Evolutionary conservation across 768 basidiomycete genomes (phyloP).

Genomic region (Mycena sanguinolenta): DNA sequence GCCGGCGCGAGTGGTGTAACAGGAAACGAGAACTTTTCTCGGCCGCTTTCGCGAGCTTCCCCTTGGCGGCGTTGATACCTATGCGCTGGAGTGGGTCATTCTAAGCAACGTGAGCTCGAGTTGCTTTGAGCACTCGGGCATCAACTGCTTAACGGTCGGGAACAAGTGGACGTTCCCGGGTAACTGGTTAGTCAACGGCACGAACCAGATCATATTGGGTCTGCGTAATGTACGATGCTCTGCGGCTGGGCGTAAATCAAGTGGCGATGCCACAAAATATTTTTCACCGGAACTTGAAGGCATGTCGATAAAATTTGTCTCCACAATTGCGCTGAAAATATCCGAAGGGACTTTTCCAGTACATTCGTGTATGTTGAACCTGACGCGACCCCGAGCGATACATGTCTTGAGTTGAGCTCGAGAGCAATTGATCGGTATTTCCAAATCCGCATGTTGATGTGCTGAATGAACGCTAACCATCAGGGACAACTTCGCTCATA

Average conservation of each 20-base stretch:
- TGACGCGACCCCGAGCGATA: too few relatives aligned
- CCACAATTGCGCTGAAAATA: too few relatives aligned
- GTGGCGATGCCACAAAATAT: not conserved
- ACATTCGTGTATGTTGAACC: not conserved
- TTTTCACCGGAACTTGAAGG: too few relatives aligned
- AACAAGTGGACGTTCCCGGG: constrained; percentile 21
- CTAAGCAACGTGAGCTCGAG: constrained; percentile 29
- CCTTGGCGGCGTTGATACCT: constrained; percentile 17
- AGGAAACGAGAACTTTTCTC: constrained; percentile 27
- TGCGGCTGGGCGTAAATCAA: constrained; percentile 19
- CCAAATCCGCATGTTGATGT: not conserved
- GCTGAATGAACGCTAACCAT: constrained; percentile 2
- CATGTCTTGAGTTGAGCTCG: not conserved
- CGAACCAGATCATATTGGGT: constrained; percentile 24
- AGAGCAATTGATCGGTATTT: constrained; percentile 3
- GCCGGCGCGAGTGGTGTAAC: constrained; percentile 26
- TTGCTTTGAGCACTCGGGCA: constrained; percentile 28
- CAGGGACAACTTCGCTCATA: not conserved
- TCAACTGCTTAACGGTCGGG: constrained; percentile 31
- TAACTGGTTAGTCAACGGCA: constrained; percentile 28
- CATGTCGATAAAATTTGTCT: too few relatives aligned
- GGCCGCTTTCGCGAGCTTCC: constrained; percentile 27
- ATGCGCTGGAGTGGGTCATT: constrained; percentile 23
- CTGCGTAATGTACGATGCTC: constrained; percentile 29
- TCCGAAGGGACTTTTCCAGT: too few relatives aligned